Conservation (phyloP, 345 rosid species). For the Salix caprea region DNA sequence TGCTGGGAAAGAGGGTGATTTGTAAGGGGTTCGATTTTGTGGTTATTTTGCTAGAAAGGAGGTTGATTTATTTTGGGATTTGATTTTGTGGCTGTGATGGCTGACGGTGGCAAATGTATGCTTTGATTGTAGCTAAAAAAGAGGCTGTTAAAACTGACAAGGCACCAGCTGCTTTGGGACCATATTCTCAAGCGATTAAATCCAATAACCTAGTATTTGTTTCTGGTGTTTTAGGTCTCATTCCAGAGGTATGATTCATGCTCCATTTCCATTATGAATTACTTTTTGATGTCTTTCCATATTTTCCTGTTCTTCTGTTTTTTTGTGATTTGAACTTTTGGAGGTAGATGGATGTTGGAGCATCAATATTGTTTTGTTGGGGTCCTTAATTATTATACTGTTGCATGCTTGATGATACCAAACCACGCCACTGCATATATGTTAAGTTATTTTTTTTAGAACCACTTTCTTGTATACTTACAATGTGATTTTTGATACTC, state of each 20-base stretch:
- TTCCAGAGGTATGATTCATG: constrained; percentile 65
- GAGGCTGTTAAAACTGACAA: constrained; percentile 70
- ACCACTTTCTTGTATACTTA: neutral
- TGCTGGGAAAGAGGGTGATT: neutral
- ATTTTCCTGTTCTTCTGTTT: neutral
- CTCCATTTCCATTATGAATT: neutral
- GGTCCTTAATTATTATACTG: neutral
- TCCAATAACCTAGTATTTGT: constrained; percentile 67
- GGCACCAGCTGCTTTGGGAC: constrained; percentile 94
- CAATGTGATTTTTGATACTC: constrained; percentile 12
- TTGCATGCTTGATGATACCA: neutral
- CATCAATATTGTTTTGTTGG: neutral
- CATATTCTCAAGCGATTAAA: constrained; percentile 88
- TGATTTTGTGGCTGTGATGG: neutral
- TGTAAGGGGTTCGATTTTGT: neutral
- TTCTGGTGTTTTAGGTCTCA: constrained; percentile 81
- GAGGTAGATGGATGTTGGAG: neutral
- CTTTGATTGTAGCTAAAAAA: constrained; percentile 48
- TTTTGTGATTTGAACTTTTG: neutral
- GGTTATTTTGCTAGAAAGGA: neutral
- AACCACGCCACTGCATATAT: neutral
- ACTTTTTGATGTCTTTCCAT: neutral
- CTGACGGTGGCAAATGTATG: neutral
- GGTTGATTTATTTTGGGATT: neutral
- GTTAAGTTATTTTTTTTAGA: neutral